Conservation (phyloP, 1,139 yeast genomes). For the Magnusiomyces fungicola region DNA sequence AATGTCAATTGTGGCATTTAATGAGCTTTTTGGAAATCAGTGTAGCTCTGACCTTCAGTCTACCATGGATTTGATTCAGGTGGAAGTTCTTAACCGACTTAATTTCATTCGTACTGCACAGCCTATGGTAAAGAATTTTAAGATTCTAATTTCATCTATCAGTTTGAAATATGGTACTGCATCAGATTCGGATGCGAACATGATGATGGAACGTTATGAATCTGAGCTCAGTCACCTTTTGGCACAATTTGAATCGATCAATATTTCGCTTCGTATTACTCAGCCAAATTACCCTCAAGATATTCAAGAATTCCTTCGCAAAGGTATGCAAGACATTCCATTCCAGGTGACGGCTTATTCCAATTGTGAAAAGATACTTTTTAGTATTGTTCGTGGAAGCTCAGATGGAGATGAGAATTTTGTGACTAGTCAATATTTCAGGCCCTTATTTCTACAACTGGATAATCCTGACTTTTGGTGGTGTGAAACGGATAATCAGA, state of each 20-base stretch:
- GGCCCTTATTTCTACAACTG: slow-evolving; percentile 25
- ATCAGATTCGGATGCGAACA: slow-evolving; percentile 11
- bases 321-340: slow-evolving; percentile 18
- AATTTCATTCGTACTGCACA: slow-evolving; percentile 34
- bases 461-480: slow-evolving; percentile 28
- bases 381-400: slow-evolving; percentile 22
- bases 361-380: slow-evolving; percentile 19
- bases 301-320: slow-evolving; percentile 20
- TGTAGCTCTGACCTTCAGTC: slow-evolving; percentile 32
- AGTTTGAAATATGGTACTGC: slow-evolving; percentile 40
- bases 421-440: slow-evolving; percentile 9
- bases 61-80: slow-evolving; percentile 58
- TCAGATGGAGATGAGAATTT: slow-evolving; percentile 11
- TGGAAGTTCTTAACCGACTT: slow-evolving; percentile 46
- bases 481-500: slow-evolving; percentile 20
- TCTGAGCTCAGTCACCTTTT: slow-evolving; percentile 19
- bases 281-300: slow-evolving; percentile 19
- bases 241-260: slow-evolving; percentile 21
- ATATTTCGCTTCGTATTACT: slow-evolving; percentile 20
- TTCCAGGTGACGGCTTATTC: slow-evolving; percentile 19
- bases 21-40: slow-evolving; percentile 15
- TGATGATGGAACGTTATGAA: slow-evolving; percentile 8
- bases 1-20: slow-evolving; percentile 21
- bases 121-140: slow-evolving; percentile 39
- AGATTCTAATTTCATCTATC: slow-evolving; percentile 47